These are phyloP conservation scores for Trametes cingulata DNA, from an alignment of 768 basidiomycete genomes.

Conservation along the genomic window DNA sequence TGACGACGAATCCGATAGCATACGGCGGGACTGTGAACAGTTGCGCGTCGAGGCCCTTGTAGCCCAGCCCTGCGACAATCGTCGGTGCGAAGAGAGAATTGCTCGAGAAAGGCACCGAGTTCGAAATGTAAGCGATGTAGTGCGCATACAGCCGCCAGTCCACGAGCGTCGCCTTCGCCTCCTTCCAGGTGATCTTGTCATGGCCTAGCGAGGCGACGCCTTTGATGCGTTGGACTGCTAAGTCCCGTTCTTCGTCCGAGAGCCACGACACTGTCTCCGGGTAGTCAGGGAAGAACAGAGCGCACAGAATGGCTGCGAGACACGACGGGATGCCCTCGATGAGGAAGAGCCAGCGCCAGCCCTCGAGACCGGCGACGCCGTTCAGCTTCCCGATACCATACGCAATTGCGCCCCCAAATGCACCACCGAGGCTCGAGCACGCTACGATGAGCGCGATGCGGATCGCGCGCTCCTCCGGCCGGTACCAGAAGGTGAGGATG, in stretches of 20 bases:
- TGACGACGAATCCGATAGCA: conserved; percentile 36
- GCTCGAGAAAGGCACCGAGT: conserved; percentile 45
- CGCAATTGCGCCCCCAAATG: conserved; percentile 37
- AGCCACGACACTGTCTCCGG: conserved; percentile 50
- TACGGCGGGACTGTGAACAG: conserved; percentile 60
- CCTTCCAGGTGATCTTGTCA: conserved; percentile 38
- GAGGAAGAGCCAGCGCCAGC: conserved; percentile 41
- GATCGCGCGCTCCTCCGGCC: conserved; percentile 32
- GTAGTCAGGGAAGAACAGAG: conserved; percentile 47
- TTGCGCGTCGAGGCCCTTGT: conserved; percentile 52
- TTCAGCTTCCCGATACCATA: conserved; percentile 34
- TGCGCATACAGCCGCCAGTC: conserved; percentile 42
- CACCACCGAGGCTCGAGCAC: conserved; percentile 31
- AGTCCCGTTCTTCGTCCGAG: conserved; percentile 41
- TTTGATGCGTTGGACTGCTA: conserved; percentile 40
- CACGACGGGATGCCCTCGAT: conserved; percentile 51
- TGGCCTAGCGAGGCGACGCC: conserved; percentile 40
- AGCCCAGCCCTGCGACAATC: conserved; percentile 69
- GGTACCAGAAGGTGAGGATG: conserved; percentile 50
- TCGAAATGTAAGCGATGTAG: conserved; percentile 44
- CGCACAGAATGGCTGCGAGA: conserved; percentile 34
- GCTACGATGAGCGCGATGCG: conserved; percentile 35
- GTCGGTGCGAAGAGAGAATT: conserved; percentile 65
- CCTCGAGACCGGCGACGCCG: conserved; percentile 26
- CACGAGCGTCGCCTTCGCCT: conserved; percentile 36